Evolutionary conservation across 371 early-diverging fungal genomes (phyloP), one percentile per base, ranked within the genome.

Genomic region (Saksenaea vasiformis): DNA sequence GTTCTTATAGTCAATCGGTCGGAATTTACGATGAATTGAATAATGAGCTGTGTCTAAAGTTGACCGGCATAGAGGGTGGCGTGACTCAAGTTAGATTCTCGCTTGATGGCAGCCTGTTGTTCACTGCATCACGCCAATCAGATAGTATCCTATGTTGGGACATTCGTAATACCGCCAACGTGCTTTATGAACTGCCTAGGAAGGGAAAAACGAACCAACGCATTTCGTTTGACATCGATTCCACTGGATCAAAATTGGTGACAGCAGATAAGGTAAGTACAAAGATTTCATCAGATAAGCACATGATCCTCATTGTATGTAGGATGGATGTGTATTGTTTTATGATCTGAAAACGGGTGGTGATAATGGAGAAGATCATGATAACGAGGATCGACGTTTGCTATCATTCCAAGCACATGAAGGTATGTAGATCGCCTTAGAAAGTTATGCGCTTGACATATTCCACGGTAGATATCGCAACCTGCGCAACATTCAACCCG

Each of bases 131-230:
- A 5, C 80, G 91, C 17, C 80, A 82, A 53, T 67, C 83, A 5
- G 64, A 86, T 31, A 56, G 22, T 13, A 85, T 91, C 15, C 65
- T 75, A 1, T 88, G 87, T 61, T 90, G 91, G 90, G 91, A 91
- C 74, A 84, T 90, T 38, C 82, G 91, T 9, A 80, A 90, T 51
- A 83, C 90, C 7, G 85, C 83, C 7, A 77, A 87, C 22, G 69
- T 85, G 0, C 56, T 90, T 28, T 80, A 72, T 56, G 72, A 77
- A 14, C 60, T 86, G 11, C 72, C 78, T 13, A 70, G 91, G 7
- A 68, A 71, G 10, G 86, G 87, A 0, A 79, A 77, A 38, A 84
- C 87, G 19, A 91, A 90, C 63, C 91, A 91, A 67, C 75, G 91
- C 17, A 71, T 90, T n/a, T 54, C 69, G 3, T 91, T 91, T 75